Evolutionary conservation across 495 filamentous ascomycete species (phyloP), one percentile per base, ranked within the genome.

Genomic region (Aspergillus heteromorphus): DNA sequence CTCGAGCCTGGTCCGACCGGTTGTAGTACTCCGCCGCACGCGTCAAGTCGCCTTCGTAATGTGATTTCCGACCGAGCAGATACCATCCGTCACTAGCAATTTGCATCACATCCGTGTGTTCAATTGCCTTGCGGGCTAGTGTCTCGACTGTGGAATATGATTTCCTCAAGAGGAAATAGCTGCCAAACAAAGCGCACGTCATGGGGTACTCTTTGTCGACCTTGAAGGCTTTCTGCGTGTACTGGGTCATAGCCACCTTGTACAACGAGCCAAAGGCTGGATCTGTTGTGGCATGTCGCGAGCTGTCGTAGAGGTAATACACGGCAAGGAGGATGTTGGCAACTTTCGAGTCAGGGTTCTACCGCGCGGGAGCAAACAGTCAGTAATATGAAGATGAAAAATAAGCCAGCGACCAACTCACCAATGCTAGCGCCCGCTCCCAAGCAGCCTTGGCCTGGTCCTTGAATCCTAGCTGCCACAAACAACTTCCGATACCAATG

Each of bases 11-110:
- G 65, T 98, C 95, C 1, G 95, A 89, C 55, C 88, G 84, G 34
- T 82, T 79, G 68, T 97, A 98, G 65, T 83, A 93, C 51, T 95
- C 89, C 10, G 74, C 76, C 6, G 93, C 91, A 40, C 79, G 83
- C 10, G 84, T 71, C 18, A 77, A 62, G 48, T 96, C 83, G 23
- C 75, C 72, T 55, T 79, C 76, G 38, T 87, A 88, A 69, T 98
- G 93, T 56, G 88, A 85, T 63, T 95, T 96, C 41, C 91, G 79
- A 11, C 89, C 93, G 13, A 97, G 83, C 4, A 96, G 72, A 70
- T 96, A 97, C 91, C 91, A 97, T 18, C 92, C 93, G 62, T 98
- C 93, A 66, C 91, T 96, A 2, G 92, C 92, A 65, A 97, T 88
- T 11, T 89, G 86, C 68, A 95, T 92, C 56, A 97, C 91, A 65